Evolutionary conservation across 164 flowering plant species (phyloP).

Genomic region (Cinnamomum micranthum): DNA sequence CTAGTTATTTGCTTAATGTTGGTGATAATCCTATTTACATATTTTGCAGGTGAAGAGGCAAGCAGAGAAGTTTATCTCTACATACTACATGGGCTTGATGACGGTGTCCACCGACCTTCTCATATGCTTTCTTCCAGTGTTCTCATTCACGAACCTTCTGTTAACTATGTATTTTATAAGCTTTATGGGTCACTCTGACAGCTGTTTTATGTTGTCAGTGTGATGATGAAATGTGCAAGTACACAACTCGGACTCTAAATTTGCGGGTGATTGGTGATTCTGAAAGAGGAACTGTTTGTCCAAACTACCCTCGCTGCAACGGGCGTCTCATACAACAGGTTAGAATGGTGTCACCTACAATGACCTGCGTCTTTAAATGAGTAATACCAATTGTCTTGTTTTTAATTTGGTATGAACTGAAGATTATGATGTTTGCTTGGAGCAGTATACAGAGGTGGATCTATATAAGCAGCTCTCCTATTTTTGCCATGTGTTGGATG

Average conservation of each 20-base stretch:
- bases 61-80: constrained; percentile 69
- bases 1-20: not conserved
- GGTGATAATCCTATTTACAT: not conserved
- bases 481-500: constrained; percentile 77
- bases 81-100: constrained; percentile 74
- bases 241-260: constrained; percentile 66
- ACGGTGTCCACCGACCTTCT: constrained; percentile 37
- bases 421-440: not conserved
- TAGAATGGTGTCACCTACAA: not conserved
- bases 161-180: no score
- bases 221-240: constrained; percentile 94
- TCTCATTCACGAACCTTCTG: not conserved
- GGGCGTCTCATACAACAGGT: constrained; percentile 88
- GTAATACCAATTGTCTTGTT: not conserved
- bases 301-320: constrained; percentile 87
- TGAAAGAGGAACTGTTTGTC: constrained; percentile 86
- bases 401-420: not conserved
- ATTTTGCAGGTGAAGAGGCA: constrained; percentile 78
- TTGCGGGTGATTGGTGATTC: constrained; percentile 74
- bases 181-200: not conserved
- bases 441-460: constrained; percentile 86
- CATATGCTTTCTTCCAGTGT: not conserved
- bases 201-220: constrained; percentile 46
- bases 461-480: constrained; percentile 84
- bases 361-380: not conserved